Base-by-base conservation (phyloP, 2,329 filamentous ascomycete genomes). In the Microdochium bolleyi region DNA sequence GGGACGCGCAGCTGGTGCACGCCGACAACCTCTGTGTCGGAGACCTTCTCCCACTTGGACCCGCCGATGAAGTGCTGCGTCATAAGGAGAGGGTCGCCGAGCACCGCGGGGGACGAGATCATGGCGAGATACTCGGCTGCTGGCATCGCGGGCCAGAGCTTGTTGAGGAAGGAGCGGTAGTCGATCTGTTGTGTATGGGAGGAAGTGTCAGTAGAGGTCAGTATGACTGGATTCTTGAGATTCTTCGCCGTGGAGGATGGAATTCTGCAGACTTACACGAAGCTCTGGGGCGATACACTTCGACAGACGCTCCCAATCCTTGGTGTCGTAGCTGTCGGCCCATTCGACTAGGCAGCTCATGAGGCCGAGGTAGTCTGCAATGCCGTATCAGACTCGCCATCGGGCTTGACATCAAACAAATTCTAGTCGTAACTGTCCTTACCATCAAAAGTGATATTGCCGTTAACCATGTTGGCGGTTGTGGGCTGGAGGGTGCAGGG, bases 21-120 rank as follows among this genome's bases (percentile, higher is more conserved):
- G n/a, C 80, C 81, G 53, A 82, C 68, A 49, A 82, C 74, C 62
- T 82, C 75, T n/a, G 73, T 78, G 54, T 82, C 79, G 1, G 75
- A 79, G 38, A 82, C 64, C 58, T 74, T 76, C 62, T 80, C 74
- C 77, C 77, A 85, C 65, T 77, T 77, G 19, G 76, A 75, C 32
- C 73, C 76, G 51, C 82, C 81, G 59, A 85, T 77, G 61, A 85
- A 78, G 68, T 86, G 83, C 65, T 87, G 83, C 7, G 83, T 86
- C 66, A 78, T 79, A 53, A 86, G 71, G 21, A 79, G 73, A 32
- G 76, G 76, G 68, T 85, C 79, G 55, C 83, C 82, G 24, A 87
- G 71, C 55, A 86, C 81, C 2, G 72, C 67, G 21, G 71, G 67
- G 62, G 75, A 73, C 24, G 79, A 80, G 58, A 83, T 71, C 80